Conservation (phyloP, 2,329 filamentous ascomycete genomes). For the Diatrype stigma region DNA sequence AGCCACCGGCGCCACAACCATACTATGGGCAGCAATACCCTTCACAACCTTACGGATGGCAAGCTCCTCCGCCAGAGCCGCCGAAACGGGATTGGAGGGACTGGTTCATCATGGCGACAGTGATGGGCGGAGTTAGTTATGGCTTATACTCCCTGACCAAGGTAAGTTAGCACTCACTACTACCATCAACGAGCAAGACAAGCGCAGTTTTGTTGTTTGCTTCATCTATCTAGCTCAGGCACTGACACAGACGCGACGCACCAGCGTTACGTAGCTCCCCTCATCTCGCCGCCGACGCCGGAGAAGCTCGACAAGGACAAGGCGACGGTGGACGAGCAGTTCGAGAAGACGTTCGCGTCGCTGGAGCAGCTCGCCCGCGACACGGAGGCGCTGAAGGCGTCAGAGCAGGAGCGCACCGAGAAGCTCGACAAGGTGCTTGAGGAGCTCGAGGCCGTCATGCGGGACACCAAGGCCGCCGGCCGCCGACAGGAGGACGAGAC, state of each 20-base stretch:
- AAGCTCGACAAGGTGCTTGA: slow-evolving; percentile 75
- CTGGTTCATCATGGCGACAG: slow-evolving; percentile 99
- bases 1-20: slow-evolving; percentile 34
- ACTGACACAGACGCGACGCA: slow-evolving; percentile 15
- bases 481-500: slow-evolving; percentile 83
- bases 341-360: slow-evolving; percentile 84
- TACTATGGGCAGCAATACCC: slow-evolving; percentile 44
- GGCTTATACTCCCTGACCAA: slow-evolving; percentile 85
- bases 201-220: too few species aligned
- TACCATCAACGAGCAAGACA: neutral
- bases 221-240: neutral
- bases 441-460: slow-evolving; percentile 80
- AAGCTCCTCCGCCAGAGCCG: slow-evolving; percentile 50
- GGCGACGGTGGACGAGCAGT: slow-evolving; percentile 84
- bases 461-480: slow-evolving; percentile 76
- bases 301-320: slow-evolving; percentile 95
- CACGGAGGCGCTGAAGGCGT: slow-evolving; percentile 79
- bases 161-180: slow-evolving; percentile 42
- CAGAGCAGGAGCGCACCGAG: slow-evolving; percentile 80
- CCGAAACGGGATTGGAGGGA: slow-evolving; percentile 93
- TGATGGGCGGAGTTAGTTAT: slow-evolving; percentile 84
- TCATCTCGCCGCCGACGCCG: slow-evolving; percentile 89
- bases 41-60: slow-evolving; percentile 52
- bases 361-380: slow-evolving; percentile 91
- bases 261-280: slow-evolving; percentile 82